Evolutionary conservation across 116 monocot genomes (phyloP).

Genomic region (Cymodocea nodosa): DNA sequence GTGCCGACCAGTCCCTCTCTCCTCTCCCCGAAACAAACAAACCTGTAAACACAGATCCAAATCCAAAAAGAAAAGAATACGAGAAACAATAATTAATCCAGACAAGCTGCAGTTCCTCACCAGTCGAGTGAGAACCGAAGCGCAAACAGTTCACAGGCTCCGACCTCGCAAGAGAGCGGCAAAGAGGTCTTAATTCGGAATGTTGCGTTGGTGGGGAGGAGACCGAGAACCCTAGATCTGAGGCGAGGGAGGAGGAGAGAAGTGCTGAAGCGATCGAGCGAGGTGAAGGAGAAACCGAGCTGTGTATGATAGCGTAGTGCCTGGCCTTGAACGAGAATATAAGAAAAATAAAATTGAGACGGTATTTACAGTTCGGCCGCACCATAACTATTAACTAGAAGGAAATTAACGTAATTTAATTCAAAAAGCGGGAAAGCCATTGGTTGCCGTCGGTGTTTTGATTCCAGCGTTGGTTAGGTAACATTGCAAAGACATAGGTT

Average conservation of each 20-base stretch:
- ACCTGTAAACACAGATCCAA: not conserved
- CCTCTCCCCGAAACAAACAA: not conserved
- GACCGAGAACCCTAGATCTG: slow-evolving; percentile 7
- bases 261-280: not conserved
- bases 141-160: not conserved
- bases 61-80: not conserved
- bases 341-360: not conserved
- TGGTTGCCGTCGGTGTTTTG: too few species aligned
- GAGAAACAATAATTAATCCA: not conserved
- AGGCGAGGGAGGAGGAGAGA: not conserved
- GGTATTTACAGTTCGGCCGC: not conserved
- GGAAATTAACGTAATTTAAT: too few species aligned
- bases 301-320: too few species aligned
- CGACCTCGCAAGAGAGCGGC: too few species aligned
- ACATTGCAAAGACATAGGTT: too few species aligned
- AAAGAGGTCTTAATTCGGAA: not conserved
- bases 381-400: too few species aligned
- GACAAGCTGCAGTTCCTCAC: not conserved
- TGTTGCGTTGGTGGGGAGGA: not conserved
- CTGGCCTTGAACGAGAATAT: too few species aligned
- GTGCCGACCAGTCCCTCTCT: slow-evolving; percentile 2
- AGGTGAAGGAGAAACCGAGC: not conserved
- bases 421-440: too few species aligned
- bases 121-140: not conserved
- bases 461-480: too few species aligned